Evolutionary conservation across 805 yeast genomes (phyloP).

Genomic region (Metschnikowia santaceciliae): DNA sequence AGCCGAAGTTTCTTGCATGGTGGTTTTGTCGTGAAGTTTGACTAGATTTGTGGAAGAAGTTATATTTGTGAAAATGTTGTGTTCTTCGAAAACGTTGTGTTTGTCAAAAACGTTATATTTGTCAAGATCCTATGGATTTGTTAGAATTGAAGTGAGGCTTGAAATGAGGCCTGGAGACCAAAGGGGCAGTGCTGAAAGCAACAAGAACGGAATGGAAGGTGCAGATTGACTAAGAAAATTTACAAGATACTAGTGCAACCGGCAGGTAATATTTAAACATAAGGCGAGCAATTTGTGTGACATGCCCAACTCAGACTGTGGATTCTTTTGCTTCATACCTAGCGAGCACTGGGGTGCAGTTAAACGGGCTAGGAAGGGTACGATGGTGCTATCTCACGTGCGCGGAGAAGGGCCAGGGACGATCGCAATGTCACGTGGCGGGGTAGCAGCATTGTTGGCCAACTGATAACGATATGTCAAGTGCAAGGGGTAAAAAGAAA

Average conservation of each 20-base stretch:
- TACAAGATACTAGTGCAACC: background rate
- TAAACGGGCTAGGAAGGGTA: background rate
- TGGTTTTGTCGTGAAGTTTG: no score
- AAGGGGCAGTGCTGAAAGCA: no score
- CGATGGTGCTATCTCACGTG: constrained; percentile 16
- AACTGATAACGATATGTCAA: no score
- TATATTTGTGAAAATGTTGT: no score
- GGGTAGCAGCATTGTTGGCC: background rate
- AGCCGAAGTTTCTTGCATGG: constrained; percentile 27
- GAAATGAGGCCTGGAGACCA: no score
- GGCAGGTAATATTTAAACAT: constrained; percentile 1
- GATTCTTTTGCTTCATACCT: constrained; percentile 5
- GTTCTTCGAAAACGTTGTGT: no score
- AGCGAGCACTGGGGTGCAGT: constrained; percentile 4
- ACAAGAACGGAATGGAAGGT: no score
- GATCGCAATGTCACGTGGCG: constrained; percentile 14
- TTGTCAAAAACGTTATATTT: no score
- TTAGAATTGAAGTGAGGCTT: no score
- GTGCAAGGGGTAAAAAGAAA: no score
- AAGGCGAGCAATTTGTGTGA: background rate
- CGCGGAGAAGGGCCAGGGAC: background rate
- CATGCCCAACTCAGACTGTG: constrained; percentile 6
- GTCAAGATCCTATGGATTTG: no score
- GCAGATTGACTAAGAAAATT: background rate
- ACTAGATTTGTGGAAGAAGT: no score